Base-by-base conservation (phyloP, 345 rosid genomes). In the Lumnitzera racemosa region DNA sequence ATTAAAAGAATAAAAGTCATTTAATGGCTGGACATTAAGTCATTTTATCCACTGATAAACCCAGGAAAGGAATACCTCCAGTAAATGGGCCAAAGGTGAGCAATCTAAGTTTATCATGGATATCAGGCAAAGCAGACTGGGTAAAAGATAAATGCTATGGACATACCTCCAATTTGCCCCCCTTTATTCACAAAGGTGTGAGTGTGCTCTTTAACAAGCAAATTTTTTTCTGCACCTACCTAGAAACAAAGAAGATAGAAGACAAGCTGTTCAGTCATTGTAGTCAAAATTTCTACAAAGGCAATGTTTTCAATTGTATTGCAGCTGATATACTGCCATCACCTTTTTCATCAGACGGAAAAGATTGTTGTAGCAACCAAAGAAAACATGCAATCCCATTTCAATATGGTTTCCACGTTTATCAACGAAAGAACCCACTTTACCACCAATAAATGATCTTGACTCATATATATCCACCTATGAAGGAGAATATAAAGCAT, bases 381-480 rank as follows among this genome's bases (percentile, higher is more conserved):
- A 94, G 82, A 94, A 94, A 63, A 90, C 99, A 58, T 94, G 99
- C 72, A 94, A 78, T 46, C 97, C 99, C 99, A 94, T 94, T 84
- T 94, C 99, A 2, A 94, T 66, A 63, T 94, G 99, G 78, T 94
- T 94, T 61, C 99, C 99, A 11, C 73, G 76, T 74, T 47, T 83
- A 80, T 94, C 99, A 61, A 94, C 86, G 73, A 94, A 90, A 13
- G 99, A 94, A 64, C 99, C 99, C 14, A 90, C 99, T 86, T 94
- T 94, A 62, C 99, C 99, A 64, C 99, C 99, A 62, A 90, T 90
- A 80, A 94, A 94, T 49, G 84, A 11, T 75, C 95, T 83, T 15
- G 90, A 89, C 27, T 94, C 99, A 24, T 94, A 94, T 72, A 94
- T 85, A 76, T 94, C 96, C 61, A 94, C 99, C 98, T 92, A 80